Evolutionary conservation across 768 basidiomycete species (phyloP).

Genomic region (Lentinula edodes): DNA sequence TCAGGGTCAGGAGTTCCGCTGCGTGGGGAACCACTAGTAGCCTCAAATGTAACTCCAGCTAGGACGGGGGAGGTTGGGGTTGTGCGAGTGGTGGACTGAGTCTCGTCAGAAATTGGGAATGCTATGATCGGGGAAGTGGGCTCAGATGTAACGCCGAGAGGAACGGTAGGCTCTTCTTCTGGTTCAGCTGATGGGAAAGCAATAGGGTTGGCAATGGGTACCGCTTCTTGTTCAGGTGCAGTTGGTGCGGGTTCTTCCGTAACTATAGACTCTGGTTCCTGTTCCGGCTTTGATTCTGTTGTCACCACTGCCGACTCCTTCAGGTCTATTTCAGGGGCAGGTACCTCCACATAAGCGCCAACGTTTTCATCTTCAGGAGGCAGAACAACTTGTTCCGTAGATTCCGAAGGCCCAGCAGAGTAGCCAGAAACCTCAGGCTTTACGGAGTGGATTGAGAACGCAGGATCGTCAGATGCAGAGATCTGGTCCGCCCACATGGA

Average conservation of each 20-base stretch:
- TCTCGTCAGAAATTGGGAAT: conserved; percentile 29
- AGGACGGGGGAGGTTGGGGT: conserved; percentile 19
- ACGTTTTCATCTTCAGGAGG: conserved; percentile 4
- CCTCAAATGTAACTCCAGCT: conserved; percentile 61
- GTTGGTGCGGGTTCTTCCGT: conserved; percentile 15
- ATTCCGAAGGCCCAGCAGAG: conserved; percentile 28
- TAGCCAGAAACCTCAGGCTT: conserved; percentile 39
- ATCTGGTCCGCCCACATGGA: conserved; percentile 88
- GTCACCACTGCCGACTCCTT: conserved; percentile 7
- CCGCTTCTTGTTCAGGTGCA: conserved; percentile 20
- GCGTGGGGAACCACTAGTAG: conserved; percentile 54
- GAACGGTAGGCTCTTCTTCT: conserved; percentile 15
- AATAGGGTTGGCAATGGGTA: conserved; percentile 10
- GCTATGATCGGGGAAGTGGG: conserved; percentile 18
- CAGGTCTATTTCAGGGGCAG: not conserved
- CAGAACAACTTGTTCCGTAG: conserved; percentile 7
- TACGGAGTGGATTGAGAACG: conserved; percentile 27
- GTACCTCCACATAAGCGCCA: not conserved
- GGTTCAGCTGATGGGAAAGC: conserved; percentile 17
- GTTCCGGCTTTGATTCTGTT: not conserved
- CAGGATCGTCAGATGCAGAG: conserved; percentile 52
- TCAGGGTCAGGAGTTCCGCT: conserved; percentile 71
- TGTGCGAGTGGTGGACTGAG: conserved; percentile 13
- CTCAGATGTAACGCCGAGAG: conserved; percentile 7
- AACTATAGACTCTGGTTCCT: conserved; percentile 9